Evolutionary conservation across 148 eudicot species (phyloP).

Genomic region (Diospyros kaki): DNA sequence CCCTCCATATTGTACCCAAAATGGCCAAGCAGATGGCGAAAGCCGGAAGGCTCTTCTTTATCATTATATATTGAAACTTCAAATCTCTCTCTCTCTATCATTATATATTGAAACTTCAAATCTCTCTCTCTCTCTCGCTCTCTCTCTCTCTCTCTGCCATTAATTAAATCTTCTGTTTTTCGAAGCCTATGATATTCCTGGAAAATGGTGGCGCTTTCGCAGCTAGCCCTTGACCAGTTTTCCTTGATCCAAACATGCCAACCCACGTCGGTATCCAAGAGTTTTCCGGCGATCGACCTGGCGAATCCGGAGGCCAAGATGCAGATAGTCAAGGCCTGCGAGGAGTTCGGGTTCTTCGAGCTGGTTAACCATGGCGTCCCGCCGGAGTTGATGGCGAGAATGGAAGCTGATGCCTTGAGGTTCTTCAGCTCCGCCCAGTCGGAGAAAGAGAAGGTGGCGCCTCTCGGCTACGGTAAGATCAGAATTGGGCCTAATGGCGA

Average conservation of each 20-base stretch:
- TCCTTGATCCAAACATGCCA: conserved; percentile 13
- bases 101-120: too few species aligned
- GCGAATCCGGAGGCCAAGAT: conserved; percentile 33
- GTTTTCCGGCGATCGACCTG: conserved; percentile 46
- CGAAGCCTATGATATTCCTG: too few species aligned
- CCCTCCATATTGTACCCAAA: too few species aligned
- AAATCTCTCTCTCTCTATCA: too few species aligned
- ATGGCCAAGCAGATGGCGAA: too few species aligned
- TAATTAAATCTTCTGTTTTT: background rate
- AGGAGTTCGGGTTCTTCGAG: conserved; percentile 72
- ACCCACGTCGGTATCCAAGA: background rate
- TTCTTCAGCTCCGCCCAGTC: conserved; percentile 40
- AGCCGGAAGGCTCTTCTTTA: too few species aligned
- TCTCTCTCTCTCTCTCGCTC: conserved; percentile 13
- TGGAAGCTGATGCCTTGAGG: conserved; percentile 49
- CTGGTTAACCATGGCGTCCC: conserved; percentile 60
- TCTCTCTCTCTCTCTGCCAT: background rate
- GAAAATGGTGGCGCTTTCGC: conserved; percentile 14
- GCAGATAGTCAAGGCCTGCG: conserved; percentile 51
- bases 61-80: too few species aligned
- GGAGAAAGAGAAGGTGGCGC: conserved; percentile 40
- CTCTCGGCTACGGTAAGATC: conserved; percentile 65
- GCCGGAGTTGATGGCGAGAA: conserved; percentile 15
- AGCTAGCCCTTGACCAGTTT: background rate
- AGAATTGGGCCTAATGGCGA: conserved; percentile 72